These are phyloP conservation scores for Rubus parviflorus DNA, from an alignment of 306 rosid species.

Conservation along the genomic window DNA sequence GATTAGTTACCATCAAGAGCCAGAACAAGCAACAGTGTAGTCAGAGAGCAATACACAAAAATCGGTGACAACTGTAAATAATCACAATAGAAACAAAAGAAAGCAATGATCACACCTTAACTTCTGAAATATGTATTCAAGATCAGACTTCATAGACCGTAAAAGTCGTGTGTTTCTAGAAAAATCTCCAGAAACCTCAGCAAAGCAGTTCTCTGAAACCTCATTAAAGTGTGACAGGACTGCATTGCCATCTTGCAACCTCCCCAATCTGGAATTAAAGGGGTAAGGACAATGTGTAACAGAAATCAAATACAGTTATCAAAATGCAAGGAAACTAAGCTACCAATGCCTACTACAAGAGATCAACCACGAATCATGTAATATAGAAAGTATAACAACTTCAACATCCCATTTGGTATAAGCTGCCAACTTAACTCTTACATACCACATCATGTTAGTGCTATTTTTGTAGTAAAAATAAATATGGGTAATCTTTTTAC, in stretches of 20 bases:
- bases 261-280: slow-evolving; percentile 68
- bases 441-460: background rate
- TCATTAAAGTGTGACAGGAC: slow-evolving; percentile 87
- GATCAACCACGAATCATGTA: background rate
- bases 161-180: slow-evolving; percentile 58
- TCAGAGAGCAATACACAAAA: background rate
- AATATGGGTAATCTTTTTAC: background rate
- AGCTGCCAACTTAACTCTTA: background rate
- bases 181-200: slow-evolving; percentile 74
- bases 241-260: slow-evolving; percentile 93
- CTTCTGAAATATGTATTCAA: slow-evolving; percentile 86
- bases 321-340: background rate
- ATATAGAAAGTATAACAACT: background rate
- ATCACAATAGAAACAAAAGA: background rate
- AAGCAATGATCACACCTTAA: slow-evolving; percentile 48
- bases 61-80: background rate
- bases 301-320: background rate
- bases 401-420: background rate
- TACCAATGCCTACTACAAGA: background rate
- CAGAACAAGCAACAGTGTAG: background rate
- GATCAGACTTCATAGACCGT: slow-evolving; percentile 80
- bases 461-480: background rate
- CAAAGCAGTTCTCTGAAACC: slow-evolving; percentile 68
- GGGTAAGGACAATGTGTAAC: background rate
- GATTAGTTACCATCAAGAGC: background rate